Conservation (phyloP, 1,139 yeast species). For the Eremothecium cymbalariae region DNA sequence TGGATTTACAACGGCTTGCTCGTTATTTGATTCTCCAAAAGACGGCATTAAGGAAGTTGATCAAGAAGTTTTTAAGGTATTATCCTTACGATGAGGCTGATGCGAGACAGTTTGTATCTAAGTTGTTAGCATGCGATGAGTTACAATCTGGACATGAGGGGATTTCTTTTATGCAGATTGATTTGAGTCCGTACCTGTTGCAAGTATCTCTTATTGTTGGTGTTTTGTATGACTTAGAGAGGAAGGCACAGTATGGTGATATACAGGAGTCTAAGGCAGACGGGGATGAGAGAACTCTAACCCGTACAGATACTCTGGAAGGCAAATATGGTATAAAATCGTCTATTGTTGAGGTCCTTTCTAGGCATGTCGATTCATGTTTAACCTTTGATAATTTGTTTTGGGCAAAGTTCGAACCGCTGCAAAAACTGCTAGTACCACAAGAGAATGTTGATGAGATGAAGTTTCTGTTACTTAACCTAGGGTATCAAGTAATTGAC, state of each 20-base stretch:
- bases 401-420: slow-evolving; percentile 30
- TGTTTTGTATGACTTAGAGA: slow-evolving; percentile 34
- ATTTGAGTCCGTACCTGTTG: slow-evolving; percentile 54
- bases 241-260: slow-evolving; percentile 1
- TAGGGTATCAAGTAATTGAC: slow-evolving; percentile 25
- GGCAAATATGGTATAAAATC: too few relatives aligned
- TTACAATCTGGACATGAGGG: slow-evolving; percentile 32
- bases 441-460: slow-evolving; percentile 40
- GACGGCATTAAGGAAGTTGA: slow-evolving; percentile 70
- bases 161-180: slow-evolving; percentile 54
- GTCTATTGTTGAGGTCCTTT: too few relatives aligned
- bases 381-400: slow-evolving; percentile 33
- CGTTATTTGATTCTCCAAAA: slow-evolving; percentile 73
- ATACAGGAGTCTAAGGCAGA: too few relatives aligned
- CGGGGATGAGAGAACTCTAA: too few relatives aligned
- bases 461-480: slow-evolving; percentile 33
- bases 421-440: slow-evolving; percentile 37
- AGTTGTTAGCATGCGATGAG: slow-evolving; percentile 32
- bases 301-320: too few relatives aligned
- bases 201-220: slow-evolving; percentile 56
- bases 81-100: slow-evolving; percentile 31
- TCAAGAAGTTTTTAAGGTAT: slow-evolving; percentile 72
- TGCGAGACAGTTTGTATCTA: slow-evolving; percentile 29
- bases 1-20: slow-evolving; percentile 58
- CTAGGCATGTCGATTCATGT: slow-evolving; percentile 13